Evolutionary conservation across 2,329 filamentous ascomycete genomes (phyloP).

Genomic region (Coleophoma cylindrospora): DNA sequence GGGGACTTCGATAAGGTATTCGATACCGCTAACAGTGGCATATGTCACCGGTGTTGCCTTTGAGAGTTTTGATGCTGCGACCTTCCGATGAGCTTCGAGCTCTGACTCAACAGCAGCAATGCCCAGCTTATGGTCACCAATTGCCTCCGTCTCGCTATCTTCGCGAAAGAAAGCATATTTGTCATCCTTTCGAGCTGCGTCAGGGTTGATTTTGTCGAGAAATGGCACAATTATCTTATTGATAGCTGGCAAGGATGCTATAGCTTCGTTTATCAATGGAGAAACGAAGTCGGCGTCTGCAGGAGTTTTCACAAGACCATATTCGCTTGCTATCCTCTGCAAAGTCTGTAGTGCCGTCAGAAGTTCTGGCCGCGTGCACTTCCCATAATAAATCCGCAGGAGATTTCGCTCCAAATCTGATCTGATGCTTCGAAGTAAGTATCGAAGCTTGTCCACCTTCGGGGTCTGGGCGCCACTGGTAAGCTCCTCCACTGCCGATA

Average conservation of each 20-base stretch:
- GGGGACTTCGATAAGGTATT: slow-evolving; percentile 89
- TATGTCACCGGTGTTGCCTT: slow-evolving; percentile 66
- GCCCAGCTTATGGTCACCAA: slow-evolving; percentile 81
- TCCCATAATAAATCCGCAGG: slow-evolving; percentile 95
- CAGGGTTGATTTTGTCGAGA: slow-evolving; percentile 78
- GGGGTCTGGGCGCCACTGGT: slow-evolving; percentile 61
- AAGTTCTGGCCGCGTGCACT: slow-evolving; percentile 86
- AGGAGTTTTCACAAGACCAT: slow-evolving; percentile 58
- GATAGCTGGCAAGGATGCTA: slow-evolving; percentile 73
- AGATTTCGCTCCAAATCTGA: slow-evolving; percentile 88
- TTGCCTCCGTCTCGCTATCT: slow-evolving; percentile 80
- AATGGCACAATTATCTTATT: slow-evolving; percentile 66
- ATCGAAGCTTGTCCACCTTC: slow-evolving; percentile 68
- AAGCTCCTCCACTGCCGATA: slow-evolving; percentile 83
- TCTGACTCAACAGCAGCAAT: slow-evolving; percentile 92
- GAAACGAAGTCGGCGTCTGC: slow-evolving; percentile 70
- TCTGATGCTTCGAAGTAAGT: slow-evolving; percentile 65
- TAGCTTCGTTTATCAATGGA: slow-evolving; percentile 61
- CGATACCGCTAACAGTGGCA: slow-evolving; percentile 81
- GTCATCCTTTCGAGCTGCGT: slow-evolving; percentile 80
- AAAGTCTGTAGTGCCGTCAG: slow-evolving; percentile 80
- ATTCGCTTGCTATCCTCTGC: slow-evolving; percentile 76
- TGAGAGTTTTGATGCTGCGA: slow-evolving; percentile 67
- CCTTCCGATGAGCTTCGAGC: slow-evolving; percentile 68
- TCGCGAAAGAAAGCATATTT: slow-evolving; percentile 94